Evolutionary conservation across 495 filamentous ascomycete genomes (phyloP).

Genomic region (Daldinia caldariorum): DNA sequence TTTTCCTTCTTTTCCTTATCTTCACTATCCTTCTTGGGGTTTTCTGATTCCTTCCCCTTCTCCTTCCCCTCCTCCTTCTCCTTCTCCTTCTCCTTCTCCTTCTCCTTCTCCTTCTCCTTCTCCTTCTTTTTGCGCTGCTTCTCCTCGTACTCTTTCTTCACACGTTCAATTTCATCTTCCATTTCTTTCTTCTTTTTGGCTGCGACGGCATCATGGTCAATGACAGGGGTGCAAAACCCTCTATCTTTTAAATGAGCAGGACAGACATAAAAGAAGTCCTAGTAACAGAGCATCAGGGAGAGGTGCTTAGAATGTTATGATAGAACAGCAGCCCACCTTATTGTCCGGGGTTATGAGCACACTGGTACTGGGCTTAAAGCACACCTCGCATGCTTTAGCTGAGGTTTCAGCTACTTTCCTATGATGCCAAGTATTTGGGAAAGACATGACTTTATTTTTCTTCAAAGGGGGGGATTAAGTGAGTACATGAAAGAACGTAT

Average conservation of each 20-base stretch:
- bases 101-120: constrained; percentile 55
- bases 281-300: constrained; percentile 37
- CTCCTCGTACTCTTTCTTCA: constrained; percentile 85
- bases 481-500: constrained; percentile 1
- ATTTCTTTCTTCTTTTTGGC: constrained; percentile 74
- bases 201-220: constrained; percentile 78
- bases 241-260: constrained; percentile 83
- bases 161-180: constrained; percentile 73
- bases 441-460: constrained; percentile 51
- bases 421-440: constrained; percentile 86
- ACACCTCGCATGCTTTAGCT: constrained; percentile 86
- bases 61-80: constrained; percentile 76
- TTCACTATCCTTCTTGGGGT: constrained; percentile 60
- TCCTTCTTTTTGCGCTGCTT: constrained; percentile 73
- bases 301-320: constrained; percentile 8
- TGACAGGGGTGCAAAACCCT: constrained; percentile 80
- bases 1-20: constrained; percentile 59
- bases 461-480: not conserved
- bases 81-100: constrained; percentile 62
- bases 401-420: constrained; percentile 87
- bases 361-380: constrained; percentile 85
- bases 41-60: constrained; percentile 62
- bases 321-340: constrained; percentile 66
- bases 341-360: constrained; percentile 91
- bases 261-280: constrained; percentile 97